Conservation (phyloP, 1,284 basidiomycete genomes). For the Wallemia mellicola region DNA sequence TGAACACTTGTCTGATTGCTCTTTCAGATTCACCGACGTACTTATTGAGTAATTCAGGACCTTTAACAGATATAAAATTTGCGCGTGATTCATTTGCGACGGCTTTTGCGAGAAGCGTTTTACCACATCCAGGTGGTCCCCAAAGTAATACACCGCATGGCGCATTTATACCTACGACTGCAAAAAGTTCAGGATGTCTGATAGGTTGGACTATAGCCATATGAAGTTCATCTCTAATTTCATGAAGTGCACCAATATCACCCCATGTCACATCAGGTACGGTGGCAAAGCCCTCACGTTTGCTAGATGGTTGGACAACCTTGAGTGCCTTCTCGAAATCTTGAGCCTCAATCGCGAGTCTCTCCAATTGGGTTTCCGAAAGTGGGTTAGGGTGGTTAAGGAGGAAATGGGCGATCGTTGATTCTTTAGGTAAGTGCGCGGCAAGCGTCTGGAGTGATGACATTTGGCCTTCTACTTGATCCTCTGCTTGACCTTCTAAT, state of each 20-base stretch:
- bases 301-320: conserved; percentile 76
- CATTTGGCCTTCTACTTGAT: neutral
- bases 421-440: conserved; percentile 20
- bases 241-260: conserved; percentile 72
- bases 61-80: conserved; percentile 93
- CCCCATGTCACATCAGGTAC: conserved; percentile 86
- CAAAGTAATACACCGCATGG: conserved; percentile 74
- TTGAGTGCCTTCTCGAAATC: conserved; percentile 57
- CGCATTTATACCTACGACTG: conserved; percentile 50
- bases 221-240: conserved; percentile 62
- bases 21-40: conserved; percentile 94
- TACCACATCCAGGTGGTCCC: conserved; percentile 89
- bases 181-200: conserved; percentile 60
- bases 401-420: conserved; percentile 67
- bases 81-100: conserved; percentile 74
- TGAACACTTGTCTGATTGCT: conserved; percentile 77
- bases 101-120: conserved; percentile 68
- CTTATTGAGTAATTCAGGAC: conserved; percentile 89
- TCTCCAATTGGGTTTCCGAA: conserved; percentile 39
- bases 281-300: conserved; percentile 89
- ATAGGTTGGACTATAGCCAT: conserved; percentile 97
- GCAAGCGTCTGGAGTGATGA: conserved; percentile 9
- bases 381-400: conserved; percentile 53
- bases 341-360: conserved; percentile 41
- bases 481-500: neutral